Evolutionary conservation across 2,329 filamentous ascomycete genomes (phyloP), one percentile per base, ranked within the genome.

Genomic region (Colletotrichum spaethianum): DNA sequence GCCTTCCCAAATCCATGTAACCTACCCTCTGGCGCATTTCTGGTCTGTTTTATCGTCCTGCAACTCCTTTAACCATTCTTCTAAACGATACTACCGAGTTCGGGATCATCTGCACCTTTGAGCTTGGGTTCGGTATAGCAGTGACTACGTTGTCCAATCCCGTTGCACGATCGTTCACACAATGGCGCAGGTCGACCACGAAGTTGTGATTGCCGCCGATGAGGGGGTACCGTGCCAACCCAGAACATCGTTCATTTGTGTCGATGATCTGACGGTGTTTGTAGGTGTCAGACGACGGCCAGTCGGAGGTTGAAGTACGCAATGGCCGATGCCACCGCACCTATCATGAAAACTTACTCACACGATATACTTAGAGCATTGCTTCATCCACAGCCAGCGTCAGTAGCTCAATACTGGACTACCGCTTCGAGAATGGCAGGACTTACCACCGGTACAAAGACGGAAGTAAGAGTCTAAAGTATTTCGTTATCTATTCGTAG

Each of bases 371-470:
- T n/a, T 36, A 62, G 65, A 63, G 38, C 40, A 46, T 68, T n/a
- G 57, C 46, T 11, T 56, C 57, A 12, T 80, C 79, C 28, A 78
- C 77, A 0, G 77, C 75, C 0, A 81, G 80, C 12, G 72, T 82
- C n/a, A 74, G 75, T 12, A 81, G 79, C 0, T 84, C 81, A 56
- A 82, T 66, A 7, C 42, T 56, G 1, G 61, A 65, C 46, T 73
- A 65, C 18, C 33, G 50, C 7, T 48, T 57, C 14, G 70, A 73
- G 56, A 70, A 63, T 50, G 66, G 65, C n/a, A 44, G 61, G 18
- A 70, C 65, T 1, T 72, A 72, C 16, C 56, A 64, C 55, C 74
- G 80, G 1, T 82, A 55, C 52, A 63, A 68, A 46, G 70, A 64
- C 20, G 70, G 70, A 4, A 64, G 60, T 61, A 28, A 31, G 64